Evolutionary conservation across 352 stramenopile species (phyloP).

Genomic region (Phytophthora pinifolia): DNA sequence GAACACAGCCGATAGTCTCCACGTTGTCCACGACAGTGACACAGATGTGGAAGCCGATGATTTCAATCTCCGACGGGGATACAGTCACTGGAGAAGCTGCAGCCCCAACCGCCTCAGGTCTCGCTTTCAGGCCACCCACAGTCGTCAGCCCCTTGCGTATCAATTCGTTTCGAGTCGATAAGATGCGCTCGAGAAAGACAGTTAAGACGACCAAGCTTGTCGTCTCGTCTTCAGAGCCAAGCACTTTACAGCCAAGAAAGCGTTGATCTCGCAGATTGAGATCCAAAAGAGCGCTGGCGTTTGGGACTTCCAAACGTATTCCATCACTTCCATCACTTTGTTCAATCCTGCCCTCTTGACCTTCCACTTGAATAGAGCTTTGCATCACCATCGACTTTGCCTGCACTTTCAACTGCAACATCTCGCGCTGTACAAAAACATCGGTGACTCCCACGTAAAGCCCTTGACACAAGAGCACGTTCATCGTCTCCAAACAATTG

Average conservation of each 20-base stretch:
- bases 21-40: conserved; percentile 27
- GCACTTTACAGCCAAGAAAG: conserved; percentile 43
- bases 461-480: conserved; percentile 39
- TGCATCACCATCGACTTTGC: conserved; percentile 13
- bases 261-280: conserved; percentile 27
- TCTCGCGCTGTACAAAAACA: conserved; percentile 52
- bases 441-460: conserved; percentile 60
- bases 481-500: conserved; percentile 36
- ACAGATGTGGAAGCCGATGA: conserved; percentile 13
- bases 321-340: conserved; percentile 21
- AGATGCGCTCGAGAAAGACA: conserved; percentile 41
- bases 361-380: conserved; percentile 11
- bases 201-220: conserved; percentile 39
- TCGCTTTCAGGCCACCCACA: background rate
- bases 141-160: conserved; percentile 21
- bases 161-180: conserved; percentile 41
- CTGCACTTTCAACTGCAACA: conserved; percentile 46
- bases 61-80: conserved; percentile 25
- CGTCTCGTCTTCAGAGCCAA: conserved; percentile 30
- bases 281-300: conserved; percentile 24
- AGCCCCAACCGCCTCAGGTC: background rate
- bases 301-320: conserved; percentile 26
- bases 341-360: background rate
- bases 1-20: conserved; percentile 11
- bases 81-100: background rate